Percentiles rank a stretch among this genome's conserved stretches.
These are phyloP conservation scores for Penicillium sp. DNA, from an alignment of 2,329 filamentous ascomycete species.

Conservation along the genomic window DNA sequence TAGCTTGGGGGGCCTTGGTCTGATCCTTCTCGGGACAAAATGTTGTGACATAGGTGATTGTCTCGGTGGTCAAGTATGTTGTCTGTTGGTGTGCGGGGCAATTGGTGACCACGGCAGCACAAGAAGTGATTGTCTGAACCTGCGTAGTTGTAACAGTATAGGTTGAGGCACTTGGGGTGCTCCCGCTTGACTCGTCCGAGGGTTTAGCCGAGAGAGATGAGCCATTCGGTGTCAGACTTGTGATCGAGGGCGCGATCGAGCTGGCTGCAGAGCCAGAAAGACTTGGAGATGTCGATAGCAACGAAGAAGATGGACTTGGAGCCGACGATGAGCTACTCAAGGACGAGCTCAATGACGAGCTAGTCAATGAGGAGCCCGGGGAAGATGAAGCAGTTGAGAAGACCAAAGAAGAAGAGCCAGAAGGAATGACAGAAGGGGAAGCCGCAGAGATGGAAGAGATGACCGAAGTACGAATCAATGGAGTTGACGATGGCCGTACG, in stretches of 20 bases:
- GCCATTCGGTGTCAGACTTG: not conserved
- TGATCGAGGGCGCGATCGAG: not conserved
- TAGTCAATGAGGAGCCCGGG: not conserved
- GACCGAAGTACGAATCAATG: not conserved
- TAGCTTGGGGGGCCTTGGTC: not conserved
- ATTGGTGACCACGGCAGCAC: not conserved
- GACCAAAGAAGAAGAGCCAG: not conserved
- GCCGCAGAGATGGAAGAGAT: not conserved
- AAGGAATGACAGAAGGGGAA: not conserved
- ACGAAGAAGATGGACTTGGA: not conserved
- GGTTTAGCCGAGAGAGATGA: not conserved
- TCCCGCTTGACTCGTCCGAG: not conserved
- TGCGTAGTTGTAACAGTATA: conserved; percentile 1
- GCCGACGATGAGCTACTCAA: not conserved
- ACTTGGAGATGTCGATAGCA: not conserved
- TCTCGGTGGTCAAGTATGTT: conserved; percentile 3
- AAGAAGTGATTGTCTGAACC: conserved; percentile 1
- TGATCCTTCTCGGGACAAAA: not conserved
- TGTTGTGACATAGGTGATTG: not conserved
- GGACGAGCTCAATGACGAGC: too few species aligned
- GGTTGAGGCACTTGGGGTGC: not conserved
- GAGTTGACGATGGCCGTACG: not conserved
- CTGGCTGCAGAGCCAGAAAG: not conserved
- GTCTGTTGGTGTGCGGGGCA: not conserved
- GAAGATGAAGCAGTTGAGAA: not conserved